These are phyloP conservation scores for Scytalidium lignicola DNA, from an alignment of 2,329 filamentous ascomycete genomes.

Conservation along the genomic window DNA sequence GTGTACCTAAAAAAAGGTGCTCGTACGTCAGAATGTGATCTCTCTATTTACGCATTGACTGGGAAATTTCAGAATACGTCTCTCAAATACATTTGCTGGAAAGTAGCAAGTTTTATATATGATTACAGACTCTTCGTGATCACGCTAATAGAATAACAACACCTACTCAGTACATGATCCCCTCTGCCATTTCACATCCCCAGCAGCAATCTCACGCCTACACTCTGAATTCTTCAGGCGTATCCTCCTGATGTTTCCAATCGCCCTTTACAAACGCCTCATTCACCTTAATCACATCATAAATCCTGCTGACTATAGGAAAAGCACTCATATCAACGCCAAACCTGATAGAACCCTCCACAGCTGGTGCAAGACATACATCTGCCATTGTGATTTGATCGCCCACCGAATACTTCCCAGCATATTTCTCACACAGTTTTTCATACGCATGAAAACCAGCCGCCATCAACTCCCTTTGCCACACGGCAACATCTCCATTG, in stretches of 20 bases:
- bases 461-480: constrained; percentile 46
- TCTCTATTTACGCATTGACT: no score
- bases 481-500: constrained; percentile 38
- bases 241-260: constrained; percentile 51
- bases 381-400: constrained; percentile 54
- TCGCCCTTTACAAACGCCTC: constrained; percentile 47
- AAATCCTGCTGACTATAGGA: constrained; percentile 41
- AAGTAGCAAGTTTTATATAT: no score
- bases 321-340: constrained; percentile 47
- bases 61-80: no score
- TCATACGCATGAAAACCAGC: constrained; percentile 55
- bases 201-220: no score
- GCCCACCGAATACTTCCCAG: constrained; percentile 50
- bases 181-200: no score
- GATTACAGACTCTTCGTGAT: no score
- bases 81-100: no score
- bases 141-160: no score
- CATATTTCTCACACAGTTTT: constrained; percentile 29
- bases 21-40: no score
- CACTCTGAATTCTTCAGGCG: constrained; percentile 38
- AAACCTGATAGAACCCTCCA: constrained; percentile 51
- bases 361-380: constrained; percentile 50
- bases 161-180: no score
- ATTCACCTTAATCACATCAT: constrained; percentile 39
- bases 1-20: no score